Conservation (phyloP, 495 filamentous ascomycete species). For the Hyaloscypha hepaticicola region DNA sequence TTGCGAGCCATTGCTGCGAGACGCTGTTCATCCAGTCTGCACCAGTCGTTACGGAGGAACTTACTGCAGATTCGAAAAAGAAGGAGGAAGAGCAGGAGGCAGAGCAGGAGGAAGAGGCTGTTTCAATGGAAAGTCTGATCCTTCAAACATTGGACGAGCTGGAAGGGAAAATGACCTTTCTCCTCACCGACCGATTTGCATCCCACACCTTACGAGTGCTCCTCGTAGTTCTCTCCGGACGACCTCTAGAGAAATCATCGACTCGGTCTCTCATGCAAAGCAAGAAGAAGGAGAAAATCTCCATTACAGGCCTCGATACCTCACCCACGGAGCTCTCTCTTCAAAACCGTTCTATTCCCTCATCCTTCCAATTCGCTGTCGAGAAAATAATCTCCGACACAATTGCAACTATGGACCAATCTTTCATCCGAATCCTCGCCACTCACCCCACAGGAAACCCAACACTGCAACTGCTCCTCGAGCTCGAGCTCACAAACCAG, state of each 20-base stretch:
- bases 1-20: slow-evolving; percentile 96
- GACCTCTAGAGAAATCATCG: slow-evolving; percentile 63
- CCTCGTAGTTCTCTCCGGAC: slow-evolving; percentile 80
- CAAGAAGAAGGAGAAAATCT: slow-evolving; percentile 84
- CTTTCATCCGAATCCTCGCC: slow-evolving; percentile 74
- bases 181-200: slow-evolving; percentile 85
- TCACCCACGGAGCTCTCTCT: slow-evolving; percentile 38
- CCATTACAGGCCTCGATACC: slow-evolving; percentile 42
- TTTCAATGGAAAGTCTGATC: slow-evolving; percentile 83
- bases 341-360: slow-evolving; percentile 62
- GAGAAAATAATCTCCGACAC: slow-evolving; percentile 77
- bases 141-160: slow-evolving; percentile 79
- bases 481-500: slow-evolving; percentile 74
- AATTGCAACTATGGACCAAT: slow-evolving; percentile 65
- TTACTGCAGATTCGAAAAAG: slow-evolving; percentile 47
- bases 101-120: slow-evolving; percentile 33
- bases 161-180: slow-evolving; percentile 75
- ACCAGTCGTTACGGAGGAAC: slow-evolving; percentile 69
- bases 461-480: slow-evolving; percentile 79
- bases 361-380: slow-evolving; percentile 70
- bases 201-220: slow-evolving; percentile 88
- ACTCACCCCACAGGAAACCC: slow-evolving; percentile 89
- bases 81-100: slow-evolving; percentile 20
- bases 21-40: slow-evolving; percentile 83
- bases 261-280: slow-evolving; percentile 73